These are phyloP conservation scores for Pseudocercospora macadamiae DNA, from an alignment of 2,329 filamentous ascomycete genomes.

Conservation along the genomic window DNA sequence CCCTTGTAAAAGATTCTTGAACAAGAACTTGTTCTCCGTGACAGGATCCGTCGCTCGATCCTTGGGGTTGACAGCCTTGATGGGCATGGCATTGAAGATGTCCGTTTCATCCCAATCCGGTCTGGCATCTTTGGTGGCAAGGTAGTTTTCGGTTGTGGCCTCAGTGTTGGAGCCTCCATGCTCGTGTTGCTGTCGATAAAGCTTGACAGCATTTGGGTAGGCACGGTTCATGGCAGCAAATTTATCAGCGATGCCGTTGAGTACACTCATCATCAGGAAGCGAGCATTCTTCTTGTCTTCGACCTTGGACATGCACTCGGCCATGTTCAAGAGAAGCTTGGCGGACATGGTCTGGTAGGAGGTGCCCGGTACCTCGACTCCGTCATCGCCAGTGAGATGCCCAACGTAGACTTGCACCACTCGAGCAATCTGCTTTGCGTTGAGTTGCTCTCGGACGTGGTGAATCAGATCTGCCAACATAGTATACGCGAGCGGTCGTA, in stretches of 20 bases:
- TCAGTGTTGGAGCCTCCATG: constrained; percentile 44
- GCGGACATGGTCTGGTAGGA: constrained; percentile 99
- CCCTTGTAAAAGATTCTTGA: constrained; percentile 93
- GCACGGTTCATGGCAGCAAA: constrained; percentile 98
- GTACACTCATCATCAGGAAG: constrained; percentile 93
- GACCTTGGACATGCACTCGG: constrained; percentile 93
- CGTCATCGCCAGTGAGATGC: constrained; percentile 89
- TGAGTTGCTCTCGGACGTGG: constrained; percentile 87
- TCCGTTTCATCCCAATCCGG: constrained; percentile 98
- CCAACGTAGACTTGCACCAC: constrained; percentile 97
- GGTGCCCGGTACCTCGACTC: constrained; percentile 69
- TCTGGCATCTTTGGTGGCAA: constrained; percentile 76
- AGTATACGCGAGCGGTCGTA: constrained; percentile 93
- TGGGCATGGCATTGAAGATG: constrained; percentile 93
- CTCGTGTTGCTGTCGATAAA: constrained; percentile 75
- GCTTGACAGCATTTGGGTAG: constrained; percentile 91
- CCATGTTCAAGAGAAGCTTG: constrained; percentile 95
- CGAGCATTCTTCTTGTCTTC: constrained; percentile 91
- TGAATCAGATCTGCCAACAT: constrained; percentile 99
- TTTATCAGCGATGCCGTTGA: constrained; percentile 97
- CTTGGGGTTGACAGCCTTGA: constrained; percentile 89
- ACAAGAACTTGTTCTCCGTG: constrained; percentile 95
- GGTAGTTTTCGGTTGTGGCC: constrained; percentile 68
- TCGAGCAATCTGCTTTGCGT: constrained; percentile 86
- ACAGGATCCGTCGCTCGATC: constrained; percentile 90